Evolutionary conservation across 2,329 filamentous ascomycete species (phyloP), one percentile per base, ranked within the genome.

Genomic region (Pezicula rhizophila): DNA sequence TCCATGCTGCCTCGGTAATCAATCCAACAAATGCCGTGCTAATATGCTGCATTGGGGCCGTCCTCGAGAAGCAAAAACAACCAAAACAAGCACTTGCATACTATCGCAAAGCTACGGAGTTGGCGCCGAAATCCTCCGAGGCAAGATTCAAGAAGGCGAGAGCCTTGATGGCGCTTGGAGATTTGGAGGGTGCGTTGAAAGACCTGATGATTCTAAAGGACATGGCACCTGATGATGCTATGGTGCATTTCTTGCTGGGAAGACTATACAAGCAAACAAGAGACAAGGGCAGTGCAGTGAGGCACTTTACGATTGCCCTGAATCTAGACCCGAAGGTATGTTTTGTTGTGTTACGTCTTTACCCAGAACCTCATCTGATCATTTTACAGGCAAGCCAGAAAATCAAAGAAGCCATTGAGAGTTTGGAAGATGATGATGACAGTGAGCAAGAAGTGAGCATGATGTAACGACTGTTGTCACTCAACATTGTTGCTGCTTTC

Each of bases 351-450:
- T 52, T 38, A 25, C 31, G 23, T 25, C n/a, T 15, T 20, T 31
- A 38, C 15, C 1, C 42, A 33, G 31, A 14, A 42, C 8, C 25
- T 20, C 7, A 23, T 62, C 42, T 58, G 51, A 56, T 23, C 44
- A 31, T 33, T 12, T 45, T 55, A 46, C 41, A 96, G 91, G 89
- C 92, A 60, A 90, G 89, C 56, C 85, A 88, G 54, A 86, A 90
- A 67, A 96, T 99, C 69, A 99, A 97, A 70, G 90, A 96, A 66
- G 90, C 89, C 15, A 96, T 99, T 71, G 92, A 97, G 72, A 85
- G 84, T 59, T 78, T 97, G 50, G 89, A 95, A 61, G 85, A 90
- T 49, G 85, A 88, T 52, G 82, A 82, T 51, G 82, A 83, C 49
- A 82, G 87, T 67, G 78, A 83, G 53, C 79, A 83, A 64, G 81